Percentiles rank a stretch among this genome's conserved stretches.
These are phyloP conservation scores for Candida schatavii DNA, from an alignment of 805 yeast species.

Conservation along the genomic window DNA sequence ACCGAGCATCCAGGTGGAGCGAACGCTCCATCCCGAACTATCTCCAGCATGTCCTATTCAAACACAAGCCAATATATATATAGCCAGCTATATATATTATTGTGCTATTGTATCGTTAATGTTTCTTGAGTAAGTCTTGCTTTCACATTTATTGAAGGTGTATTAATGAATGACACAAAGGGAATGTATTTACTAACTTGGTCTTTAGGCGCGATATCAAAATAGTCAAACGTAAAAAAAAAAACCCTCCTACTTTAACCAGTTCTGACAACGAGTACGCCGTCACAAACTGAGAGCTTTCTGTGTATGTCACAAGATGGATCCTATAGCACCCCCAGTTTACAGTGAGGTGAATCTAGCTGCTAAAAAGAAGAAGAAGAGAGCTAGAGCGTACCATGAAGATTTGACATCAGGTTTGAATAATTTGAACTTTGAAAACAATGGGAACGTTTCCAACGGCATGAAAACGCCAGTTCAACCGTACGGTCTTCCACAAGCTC, in stretches of 20 bases:
- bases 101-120: too few species aligned
- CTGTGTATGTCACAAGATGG: too few species aligned
- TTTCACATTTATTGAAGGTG: too few species aligned
- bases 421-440: neutral
- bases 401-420: neutral
- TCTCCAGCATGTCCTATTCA: conserved; percentile 4
- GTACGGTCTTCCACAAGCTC: neutral
- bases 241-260: too few species aligned
- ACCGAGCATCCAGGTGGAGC: conserved; percentile 25
- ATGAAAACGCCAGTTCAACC: neutral
- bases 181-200: too few species aligned
- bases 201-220: too few species aligned
- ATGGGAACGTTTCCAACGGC: neutral
- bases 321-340: neutral
- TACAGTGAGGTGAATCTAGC: neutral
- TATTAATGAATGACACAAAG: too few species aligned
- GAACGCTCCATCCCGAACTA: neutral
- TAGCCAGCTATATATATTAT: too few species aligned
- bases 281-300: too few species aligned
- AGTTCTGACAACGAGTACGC: too few species aligned
- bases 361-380: conserved; percentile 23
- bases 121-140: too few species aligned
- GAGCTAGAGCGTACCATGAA: conserved; percentile 24
- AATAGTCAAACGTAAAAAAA: too few species aligned
- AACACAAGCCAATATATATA: conserved; percentile 3